Conservation (phyloP, 2,329 filamentous ascomycete species). For the Colletotrichum simmondsii region DNA sequence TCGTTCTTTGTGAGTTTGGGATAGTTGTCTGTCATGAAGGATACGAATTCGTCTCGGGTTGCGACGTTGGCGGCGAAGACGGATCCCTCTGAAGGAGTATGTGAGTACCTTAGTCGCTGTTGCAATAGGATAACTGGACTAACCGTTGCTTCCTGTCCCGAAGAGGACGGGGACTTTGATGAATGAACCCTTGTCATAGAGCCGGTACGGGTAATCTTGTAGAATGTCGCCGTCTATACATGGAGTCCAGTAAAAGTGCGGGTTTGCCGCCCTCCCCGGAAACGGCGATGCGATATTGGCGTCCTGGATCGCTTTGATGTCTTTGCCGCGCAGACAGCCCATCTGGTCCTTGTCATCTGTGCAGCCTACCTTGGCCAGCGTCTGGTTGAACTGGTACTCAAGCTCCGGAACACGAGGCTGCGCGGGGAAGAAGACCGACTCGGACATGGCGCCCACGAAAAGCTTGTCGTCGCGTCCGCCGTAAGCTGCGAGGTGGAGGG, state of each 20-base stretch:
- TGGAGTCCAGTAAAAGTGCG: constrained; percentile 63
- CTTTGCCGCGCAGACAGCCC: constrained; percentile 53
- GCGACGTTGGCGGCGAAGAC: constrained; percentile 53
- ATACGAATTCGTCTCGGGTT: constrained; percentile 45
- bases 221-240: constrained; percentile 60
- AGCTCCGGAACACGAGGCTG: constrained; percentile 56
- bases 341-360: constrained; percentile 44
- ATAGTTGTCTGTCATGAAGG: constrained; percentile 60
- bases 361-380: constrained; percentile 50
- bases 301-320: constrained; percentile 49
- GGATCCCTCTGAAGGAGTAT: constrained; percentile 53
- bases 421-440: constrained; percentile 62
- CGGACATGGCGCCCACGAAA: constrained; percentile 57
- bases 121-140: constrained; percentile 23
- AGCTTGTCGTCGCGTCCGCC: constrained; percentile 56
- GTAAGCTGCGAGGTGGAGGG: constrained; percentile 60
- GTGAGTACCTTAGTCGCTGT: not conserved
- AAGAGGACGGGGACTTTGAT: constrained; percentile 57
- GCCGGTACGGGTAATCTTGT: constrained; percentile 50
- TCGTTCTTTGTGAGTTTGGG: constrained; percentile 51
- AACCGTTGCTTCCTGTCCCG: constrained; percentile 56
- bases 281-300: constrained; percentile 54
- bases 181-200: constrained; percentile 53
- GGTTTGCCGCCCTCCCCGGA: constrained; percentile 45
- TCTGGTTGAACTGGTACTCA: constrained; percentile 58